A percentile compares a stretch with the other conserved stretches of the same genome.
Evolutionary conservation across 2,329 filamentous ascomycete genomes (phyloP).

Genomic region (Calycina herbarum): DNA sequence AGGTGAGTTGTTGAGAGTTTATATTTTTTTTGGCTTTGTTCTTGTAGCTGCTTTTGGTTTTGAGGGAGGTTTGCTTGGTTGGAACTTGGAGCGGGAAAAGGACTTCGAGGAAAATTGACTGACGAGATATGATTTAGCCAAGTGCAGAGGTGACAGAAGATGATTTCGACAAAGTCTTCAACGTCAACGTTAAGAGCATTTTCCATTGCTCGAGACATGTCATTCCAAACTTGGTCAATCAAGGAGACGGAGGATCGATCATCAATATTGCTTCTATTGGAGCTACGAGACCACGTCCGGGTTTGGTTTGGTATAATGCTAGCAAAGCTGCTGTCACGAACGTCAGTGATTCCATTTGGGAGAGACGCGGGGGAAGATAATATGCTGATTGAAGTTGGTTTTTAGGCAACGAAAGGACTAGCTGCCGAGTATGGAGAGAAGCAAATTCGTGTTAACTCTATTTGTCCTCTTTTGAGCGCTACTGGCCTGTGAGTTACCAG

Average conservation of each 20-base stretch:
- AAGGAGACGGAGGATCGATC: slow-evolving; percentile 58
- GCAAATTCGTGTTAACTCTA: slow-evolving; percentile 71
- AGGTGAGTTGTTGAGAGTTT: slow-evolving; percentile 37
- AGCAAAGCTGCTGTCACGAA: slow-evolving; percentile 66
- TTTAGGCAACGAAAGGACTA: slow-evolving; percentile 61
- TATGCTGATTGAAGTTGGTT: background rate
- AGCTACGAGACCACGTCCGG: slow-evolving; percentile 59
- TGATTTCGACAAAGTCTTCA: slow-evolving; percentile 67
- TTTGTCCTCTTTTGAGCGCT: slow-evolving; percentile 67
- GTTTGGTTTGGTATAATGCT: slow-evolving; percentile 70
- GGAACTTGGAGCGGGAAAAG: no score
- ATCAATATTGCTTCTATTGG: slow-evolving; percentile 68
- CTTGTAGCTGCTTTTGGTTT: no score
- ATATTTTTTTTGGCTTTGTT: no score
- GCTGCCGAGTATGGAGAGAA: slow-evolving; percentile 73
- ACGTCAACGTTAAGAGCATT: slow-evolving; percentile 68
- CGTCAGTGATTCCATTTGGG: slow-evolving; percentile 37
- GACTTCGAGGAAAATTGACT: background rate
- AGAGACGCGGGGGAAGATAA: background rate
- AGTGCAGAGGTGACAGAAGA: slow-evolving; percentile 63
- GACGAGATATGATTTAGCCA: slow-evolving; percentile 39
- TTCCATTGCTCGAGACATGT: slow-evolving; percentile 59
- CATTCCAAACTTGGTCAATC: slow-evolving; percentile 59
- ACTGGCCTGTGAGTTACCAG: slow-evolving; percentile 53
- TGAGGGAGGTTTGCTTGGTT: no score